These are phyloP conservation scores for Filobasidium wieringae DNA, from an alignment of 768 basidiomycete species.

Conservation along the genomic window DNA sequence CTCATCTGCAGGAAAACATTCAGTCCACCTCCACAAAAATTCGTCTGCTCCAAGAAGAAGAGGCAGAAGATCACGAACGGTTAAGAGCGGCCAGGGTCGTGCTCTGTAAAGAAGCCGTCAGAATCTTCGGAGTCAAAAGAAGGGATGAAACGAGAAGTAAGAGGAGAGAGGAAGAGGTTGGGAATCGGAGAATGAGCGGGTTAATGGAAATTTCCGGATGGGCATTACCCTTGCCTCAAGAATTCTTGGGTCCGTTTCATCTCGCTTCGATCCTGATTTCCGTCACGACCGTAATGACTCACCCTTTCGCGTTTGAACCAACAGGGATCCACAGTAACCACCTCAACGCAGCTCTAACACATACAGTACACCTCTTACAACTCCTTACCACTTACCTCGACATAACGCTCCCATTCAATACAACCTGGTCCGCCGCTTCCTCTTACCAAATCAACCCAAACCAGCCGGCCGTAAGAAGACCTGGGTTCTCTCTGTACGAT, in stretches of 20 bases:
- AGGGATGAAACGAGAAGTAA: background rate
- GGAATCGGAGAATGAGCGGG: background rate
- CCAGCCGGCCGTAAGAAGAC: background rate
- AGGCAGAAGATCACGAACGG: constrained; percentile 2
- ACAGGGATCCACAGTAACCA: constrained; percentile 18
- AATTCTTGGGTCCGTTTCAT: background rate
- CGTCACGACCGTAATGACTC: background rate
- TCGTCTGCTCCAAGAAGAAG: background rate
- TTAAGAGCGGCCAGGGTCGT: constrained; percentile 25
- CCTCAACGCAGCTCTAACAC: constrained; percentile 27
- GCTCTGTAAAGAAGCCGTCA: constrained; percentile 24
- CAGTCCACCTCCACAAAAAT: background rate
- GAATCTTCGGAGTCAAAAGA: constrained; percentile 24
- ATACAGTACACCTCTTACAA: constrained; percentile 28
- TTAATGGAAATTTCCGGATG: constrained; percentile 27
- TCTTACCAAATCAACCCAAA: background rate
- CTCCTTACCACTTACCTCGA: constrained; percentile 31
- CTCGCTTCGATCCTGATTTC: background rate
- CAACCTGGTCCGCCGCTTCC: constrained; percentile 7
- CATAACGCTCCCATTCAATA: constrained; percentile 26
- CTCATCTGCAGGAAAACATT: background rate
- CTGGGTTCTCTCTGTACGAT: background rate
- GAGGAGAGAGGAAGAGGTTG: background rate
- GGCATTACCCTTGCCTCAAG: background rate
- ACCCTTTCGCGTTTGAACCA: background rate